These are phyloP conservation scores for Cantharellus cinnabarinus DNA, from an alignment of 768 basidiomycete species.

Conservation along the genomic window DNA sequence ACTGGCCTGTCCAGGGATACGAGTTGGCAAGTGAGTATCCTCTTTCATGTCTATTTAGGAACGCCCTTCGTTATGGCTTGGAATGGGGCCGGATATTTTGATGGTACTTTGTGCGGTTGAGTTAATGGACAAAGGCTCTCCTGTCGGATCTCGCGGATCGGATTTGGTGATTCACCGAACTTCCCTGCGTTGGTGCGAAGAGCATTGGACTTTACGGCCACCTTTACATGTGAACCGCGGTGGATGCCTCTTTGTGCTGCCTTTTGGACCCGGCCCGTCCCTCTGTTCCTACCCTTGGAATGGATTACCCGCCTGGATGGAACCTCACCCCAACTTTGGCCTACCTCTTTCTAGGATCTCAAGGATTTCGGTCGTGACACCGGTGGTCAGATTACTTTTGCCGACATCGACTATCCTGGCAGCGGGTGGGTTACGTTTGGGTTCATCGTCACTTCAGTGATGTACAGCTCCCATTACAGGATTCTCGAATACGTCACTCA, in stretches of 20 bases:
- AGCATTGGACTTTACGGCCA: not conserved
- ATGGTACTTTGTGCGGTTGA: too few relatives aligned
- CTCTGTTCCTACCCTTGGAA: not conserved
- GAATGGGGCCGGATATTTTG: too few relatives aligned
- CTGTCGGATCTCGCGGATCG: not conserved
- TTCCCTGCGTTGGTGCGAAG: not conserved
- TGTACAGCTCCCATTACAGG: conserved; percentile 21
- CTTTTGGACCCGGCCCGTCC: not conserved
- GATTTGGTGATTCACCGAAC: not conserved
- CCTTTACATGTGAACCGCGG: too few relatives aligned
- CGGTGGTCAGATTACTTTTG: conserved; percentile 68
- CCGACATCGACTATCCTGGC: conserved; percentile 74
- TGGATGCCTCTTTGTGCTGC: too few relatives aligned
- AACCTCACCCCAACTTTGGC: not conserved
- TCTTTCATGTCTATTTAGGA: not conserved
- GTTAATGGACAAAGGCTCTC: not conserved
- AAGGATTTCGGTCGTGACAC: conserved; percentile 95
- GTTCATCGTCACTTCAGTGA: not conserved
- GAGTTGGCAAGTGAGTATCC: conserved; percentile 88
- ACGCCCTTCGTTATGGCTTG: too few relatives aligned
- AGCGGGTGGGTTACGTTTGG: conserved; percentile 49
- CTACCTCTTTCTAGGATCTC: conserved; percentile 42
- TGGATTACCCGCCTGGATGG: not conserved
- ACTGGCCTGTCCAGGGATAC: conserved; percentile 83
- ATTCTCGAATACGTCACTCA: conserved; percentile 77